A percentile compares a stretch with the other conserved stretches of the same genome.
Conservation (phyloP, 148 eudicot genomes). For the Dysphania ambrosioides region DNA sequence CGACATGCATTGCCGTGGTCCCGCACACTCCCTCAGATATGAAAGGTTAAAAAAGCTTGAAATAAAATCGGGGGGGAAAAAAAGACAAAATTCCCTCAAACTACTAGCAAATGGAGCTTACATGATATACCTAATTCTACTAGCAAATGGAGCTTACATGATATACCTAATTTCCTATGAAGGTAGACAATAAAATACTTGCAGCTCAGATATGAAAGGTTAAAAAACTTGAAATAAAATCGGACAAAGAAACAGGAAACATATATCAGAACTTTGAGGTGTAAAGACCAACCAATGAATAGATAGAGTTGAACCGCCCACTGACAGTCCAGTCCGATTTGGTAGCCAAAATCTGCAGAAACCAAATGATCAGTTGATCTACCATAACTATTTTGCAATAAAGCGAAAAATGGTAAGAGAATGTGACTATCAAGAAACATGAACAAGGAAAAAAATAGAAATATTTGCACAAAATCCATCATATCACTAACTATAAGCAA, state of each 20-base stretch:
- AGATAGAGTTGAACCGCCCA: constrained; percentile 54
- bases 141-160: background rate
- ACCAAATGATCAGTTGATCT: background rate
- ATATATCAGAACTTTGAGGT: background rate
- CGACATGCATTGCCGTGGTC: too few species aligned
- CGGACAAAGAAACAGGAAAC: background rate
- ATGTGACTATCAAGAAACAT: constrained; percentile 1
- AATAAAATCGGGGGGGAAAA: too few species aligned
- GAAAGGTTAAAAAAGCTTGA: too few species aligned
- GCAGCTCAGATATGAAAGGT: constrained; percentile 4
- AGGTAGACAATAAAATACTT: background rate
- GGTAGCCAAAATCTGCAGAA: constrained; percentile 90
- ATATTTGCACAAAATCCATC: background rate
- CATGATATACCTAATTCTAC: background rate
- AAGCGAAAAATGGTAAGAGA: background rate
- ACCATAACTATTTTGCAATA: background rate
- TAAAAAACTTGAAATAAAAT: background rate
- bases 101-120: background rate
- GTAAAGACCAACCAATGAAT: constrained; percentile 65
- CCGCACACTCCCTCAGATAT: too few species aligned
- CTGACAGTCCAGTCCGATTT: constrained; percentile 82
- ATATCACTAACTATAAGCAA: background rate
- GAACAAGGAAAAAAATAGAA: background rate
- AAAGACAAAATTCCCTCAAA: too few species aligned
- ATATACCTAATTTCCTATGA: background rate